Evolutionary conservation across 1,284 basidiomycete species (phyloP).

Genomic region (Flammula alnicola): DNA sequence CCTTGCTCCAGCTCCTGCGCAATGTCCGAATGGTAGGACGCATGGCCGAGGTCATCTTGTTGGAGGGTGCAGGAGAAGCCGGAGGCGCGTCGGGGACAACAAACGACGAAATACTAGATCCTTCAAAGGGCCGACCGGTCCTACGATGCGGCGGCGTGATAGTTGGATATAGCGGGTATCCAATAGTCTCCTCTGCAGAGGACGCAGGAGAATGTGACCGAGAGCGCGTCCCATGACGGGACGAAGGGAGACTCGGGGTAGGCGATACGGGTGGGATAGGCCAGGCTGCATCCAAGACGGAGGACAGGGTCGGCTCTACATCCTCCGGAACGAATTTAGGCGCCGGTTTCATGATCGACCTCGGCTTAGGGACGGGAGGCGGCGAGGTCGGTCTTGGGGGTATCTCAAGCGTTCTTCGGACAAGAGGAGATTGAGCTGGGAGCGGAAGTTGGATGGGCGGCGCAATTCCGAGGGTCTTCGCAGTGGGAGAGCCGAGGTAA

Average conservation of each 20-base stretch:
- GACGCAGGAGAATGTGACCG: slow-evolving; percentile 19
- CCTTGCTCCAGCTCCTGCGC: slow-evolving; percentile 30
- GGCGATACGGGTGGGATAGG: slow-evolving; percentile 29
- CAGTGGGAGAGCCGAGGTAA: slow-evolving; percentile 47
- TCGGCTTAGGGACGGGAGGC: slow-evolving; percentile 7
- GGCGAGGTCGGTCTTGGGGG: slow-evolving; percentile 12
- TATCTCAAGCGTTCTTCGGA: slow-evolving; percentile 11
- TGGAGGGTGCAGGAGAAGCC: not conserved
- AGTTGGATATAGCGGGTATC: slow-evolving; percentile 22
- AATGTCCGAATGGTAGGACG: slow-evolving; percentile 30
- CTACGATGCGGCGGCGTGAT: slow-evolving; percentile 23
- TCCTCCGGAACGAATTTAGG: slow-evolving; percentile 17
- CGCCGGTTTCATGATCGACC: slow-evolving; percentile 9
- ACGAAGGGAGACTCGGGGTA: slow-evolving; percentile 25
- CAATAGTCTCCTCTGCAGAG: slow-evolving; percentile 22
- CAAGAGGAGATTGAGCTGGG: slow-evolving; percentile 12
- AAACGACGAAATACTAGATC: slow-evolving; percentile 28
- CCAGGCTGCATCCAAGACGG: slow-evolving; percentile 30
- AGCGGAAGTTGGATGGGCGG: slow-evolving; percentile 30
- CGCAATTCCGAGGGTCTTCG: slow-evolving; percentile 39
- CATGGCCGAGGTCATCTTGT: slow-evolving; percentile 20
- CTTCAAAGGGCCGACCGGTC: slow-evolving; percentile 33
- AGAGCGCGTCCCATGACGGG: slow-evolving; percentile 21
- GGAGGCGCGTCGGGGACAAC: slow-evolving; percentile 6
- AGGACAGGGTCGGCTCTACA: slow-evolving; percentile 17